Conservation (phyloP, 1,139 yeast genomes). For the Candida tetrigidarum region DNA sequence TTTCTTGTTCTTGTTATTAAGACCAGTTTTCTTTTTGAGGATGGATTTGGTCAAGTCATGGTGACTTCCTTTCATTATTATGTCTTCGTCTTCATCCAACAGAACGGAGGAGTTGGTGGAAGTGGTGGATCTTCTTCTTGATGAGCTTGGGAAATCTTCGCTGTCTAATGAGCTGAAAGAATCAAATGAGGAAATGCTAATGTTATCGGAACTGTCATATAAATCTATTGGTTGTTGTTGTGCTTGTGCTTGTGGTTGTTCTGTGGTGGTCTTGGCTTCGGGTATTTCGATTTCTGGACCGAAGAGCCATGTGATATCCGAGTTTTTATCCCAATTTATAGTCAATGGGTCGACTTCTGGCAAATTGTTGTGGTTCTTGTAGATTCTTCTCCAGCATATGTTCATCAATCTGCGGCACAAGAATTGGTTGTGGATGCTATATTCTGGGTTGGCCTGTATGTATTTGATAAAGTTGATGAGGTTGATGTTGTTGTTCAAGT, state of each 20-base stretch:
- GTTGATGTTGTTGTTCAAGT: constrained; percentile 23
- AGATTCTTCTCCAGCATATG: constrained; percentile 48
- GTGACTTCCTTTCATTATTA: constrained; percentile 1
- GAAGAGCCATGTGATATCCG: constrained; percentile 51
- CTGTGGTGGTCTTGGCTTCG: constrained; percentile 6
- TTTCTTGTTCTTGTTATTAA: constrained; percentile 3
- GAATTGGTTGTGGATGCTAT: constrained; percentile 15
- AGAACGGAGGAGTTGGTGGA: constrained; percentile 6
- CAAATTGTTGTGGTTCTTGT: constrained; percentile 35
- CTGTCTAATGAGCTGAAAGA: constrained; percentile 6
- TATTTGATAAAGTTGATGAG: constrained; percentile 29
- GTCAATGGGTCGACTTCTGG: constrained; percentile 35
- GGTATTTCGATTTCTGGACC: constrained; percentile 39
- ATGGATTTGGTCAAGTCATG: constrained; percentile 2
- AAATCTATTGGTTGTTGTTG: constrained; percentile 3
- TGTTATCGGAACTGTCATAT: constrained; percentile 4
- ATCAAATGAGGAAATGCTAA: constrained; percentile 10
- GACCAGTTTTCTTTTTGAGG: constrained; percentile 8
- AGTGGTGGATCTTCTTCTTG: constrained; percentile 9
- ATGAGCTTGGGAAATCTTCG: constrained; percentile 6
- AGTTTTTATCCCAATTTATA: constrained; percentile 49
- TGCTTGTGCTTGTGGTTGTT: constrained; percentile 1
- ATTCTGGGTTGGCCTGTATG: constrained; percentile 23
- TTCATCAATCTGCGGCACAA: constrained; percentile 35
- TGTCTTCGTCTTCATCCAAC: constrained; percentile 15